Evolutionary conservation across 2,329 filamentous ascomycete species (phyloP).

Genomic region (Ophiognomonia clavigignenti-juglandacearum): DNA sequence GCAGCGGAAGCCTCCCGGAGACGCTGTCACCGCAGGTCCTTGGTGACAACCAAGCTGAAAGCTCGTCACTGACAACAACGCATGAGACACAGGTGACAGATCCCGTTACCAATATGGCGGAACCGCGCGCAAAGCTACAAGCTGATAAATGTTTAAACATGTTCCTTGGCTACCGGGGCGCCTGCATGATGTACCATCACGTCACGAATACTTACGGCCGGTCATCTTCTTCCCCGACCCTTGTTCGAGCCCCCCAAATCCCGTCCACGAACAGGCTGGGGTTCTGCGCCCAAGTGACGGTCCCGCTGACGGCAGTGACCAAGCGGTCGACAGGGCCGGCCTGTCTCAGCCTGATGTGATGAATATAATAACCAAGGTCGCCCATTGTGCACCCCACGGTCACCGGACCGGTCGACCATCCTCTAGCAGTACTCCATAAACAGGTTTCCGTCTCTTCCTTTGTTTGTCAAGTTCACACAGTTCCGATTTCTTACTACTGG

Average conservation of each 20-base stretch:
- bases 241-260: conserved; percentile 6
- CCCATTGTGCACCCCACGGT: neutral
- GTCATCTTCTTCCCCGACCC: conserved; percentile 10
- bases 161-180: neutral
- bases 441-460: neutral
- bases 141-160: neutral
- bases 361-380: conserved; percentile 9
- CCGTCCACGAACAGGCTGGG: conserved; percentile 10
- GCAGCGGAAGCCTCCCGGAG: too few relatives aligned
- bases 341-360: conserved; percentile 14
- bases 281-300: conserved; percentile 12
- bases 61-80: too few relatives aligned
- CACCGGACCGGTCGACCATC: neutral
- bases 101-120: neutral
- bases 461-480: neutral
- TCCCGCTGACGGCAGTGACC: too few relatives aligned
- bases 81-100: too few relatives aligned
- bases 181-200: neutral
- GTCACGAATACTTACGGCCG: conserved; percentile 10
- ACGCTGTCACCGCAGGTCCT: too few relatives aligned
- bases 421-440: neutral
- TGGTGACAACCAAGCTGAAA: too few relatives aligned
- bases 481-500: neutral
- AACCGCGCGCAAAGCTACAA: neutral
- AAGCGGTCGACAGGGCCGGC: conserved; percentile 9